phyloP scores from a whole-genome alignment of 345 rosid species.

The Brassica incana region DNA sequence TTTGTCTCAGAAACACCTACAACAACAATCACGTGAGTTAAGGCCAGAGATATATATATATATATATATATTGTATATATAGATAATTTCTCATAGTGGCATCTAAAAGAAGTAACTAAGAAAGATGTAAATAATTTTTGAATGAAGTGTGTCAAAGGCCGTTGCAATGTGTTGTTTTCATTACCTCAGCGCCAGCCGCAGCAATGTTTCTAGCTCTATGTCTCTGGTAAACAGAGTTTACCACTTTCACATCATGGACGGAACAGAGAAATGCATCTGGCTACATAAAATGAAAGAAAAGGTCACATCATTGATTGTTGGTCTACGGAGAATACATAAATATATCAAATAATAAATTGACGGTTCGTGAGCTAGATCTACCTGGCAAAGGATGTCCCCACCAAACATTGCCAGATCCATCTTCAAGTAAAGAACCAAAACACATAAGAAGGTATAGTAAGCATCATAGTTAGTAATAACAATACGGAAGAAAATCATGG shows the following conservation, averaged over 20 bases:
- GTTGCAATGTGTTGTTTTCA: neutral
- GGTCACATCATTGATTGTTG: neutral
- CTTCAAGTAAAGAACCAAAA: conserved; percentile 42
- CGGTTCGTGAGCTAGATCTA: conserved; percentile 34
- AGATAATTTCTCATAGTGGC: neutral
- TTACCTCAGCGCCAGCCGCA: conserved; percentile 69
- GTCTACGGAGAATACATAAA: neutral
- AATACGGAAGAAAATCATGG: neutral
- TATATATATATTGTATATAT: no score
- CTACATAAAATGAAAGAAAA: conserved; percentile 53
- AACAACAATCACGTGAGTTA: conserved; percentile 17
- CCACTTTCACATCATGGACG: conserved; percentile 84
- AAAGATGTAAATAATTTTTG: neutral
- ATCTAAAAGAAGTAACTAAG: conserved; percentile 10
- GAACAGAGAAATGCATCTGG: conserved; percentile 99
- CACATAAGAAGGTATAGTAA: conserved; percentile 8
- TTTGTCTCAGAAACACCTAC: conserved; percentile 94
- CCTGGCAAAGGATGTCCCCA: conserved; percentile 96
- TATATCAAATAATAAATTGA: neutral
- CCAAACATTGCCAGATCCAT: conserved; percentile 91
- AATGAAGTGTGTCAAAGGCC: neutral
- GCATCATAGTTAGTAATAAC: neutral
- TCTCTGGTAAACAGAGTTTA: conserved; percentile 69
- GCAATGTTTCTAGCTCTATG: conserved; percentile 73
- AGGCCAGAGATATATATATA: neutral